Conservation (phyloP, 345 rosid genomes). For the Microcos paniculata region DNA sequence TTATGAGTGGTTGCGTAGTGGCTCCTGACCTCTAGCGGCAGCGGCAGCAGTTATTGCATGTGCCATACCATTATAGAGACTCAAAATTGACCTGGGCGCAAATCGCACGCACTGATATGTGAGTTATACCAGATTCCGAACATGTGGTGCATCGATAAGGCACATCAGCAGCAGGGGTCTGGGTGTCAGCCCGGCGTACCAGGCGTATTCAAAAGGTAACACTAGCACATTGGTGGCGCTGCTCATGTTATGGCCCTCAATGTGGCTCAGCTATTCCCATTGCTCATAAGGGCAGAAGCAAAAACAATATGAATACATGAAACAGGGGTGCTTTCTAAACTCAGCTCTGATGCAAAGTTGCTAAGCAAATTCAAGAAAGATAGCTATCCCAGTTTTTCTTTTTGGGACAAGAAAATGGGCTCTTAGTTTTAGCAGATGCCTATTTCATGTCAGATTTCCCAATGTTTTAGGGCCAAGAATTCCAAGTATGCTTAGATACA, state of each 20-base stretch:
- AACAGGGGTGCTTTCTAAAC: neutral
- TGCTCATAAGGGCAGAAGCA: slow-evolving; percentile 65
- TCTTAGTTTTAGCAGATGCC: neutral
- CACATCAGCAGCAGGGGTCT: slow-evolving; percentile 53
- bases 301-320: slow-evolving; percentile 71
- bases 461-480: neutral
- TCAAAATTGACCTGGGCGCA: slow-evolving; percentile 61
- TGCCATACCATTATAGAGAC: slow-evolving; percentile 55
- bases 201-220: slow-evolving; percentile 65
- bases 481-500: neutral
- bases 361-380: neutral
- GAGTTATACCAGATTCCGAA: slow-evolving; percentile 60
- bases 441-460: neutral
- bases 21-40: too few relatives aligned
- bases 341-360: neutral
- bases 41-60: slow-evolving; percentile 66
- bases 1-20: too few relatives aligned
- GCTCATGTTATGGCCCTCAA: slow-evolving; percentile 66
- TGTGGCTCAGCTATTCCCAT: slow-evolving; percentile 47
- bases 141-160: slow-evolving; percentile 51
- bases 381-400: neutral
- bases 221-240: slow-evolving; percentile 63
- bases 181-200: slow-evolving; percentile 55
- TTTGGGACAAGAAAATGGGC: neutral
- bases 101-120: slow-evolving; percentile 52